Base-by-base conservation (phyloP, 73 alveolate genomes). In the Urostyla sp. region DNA sequence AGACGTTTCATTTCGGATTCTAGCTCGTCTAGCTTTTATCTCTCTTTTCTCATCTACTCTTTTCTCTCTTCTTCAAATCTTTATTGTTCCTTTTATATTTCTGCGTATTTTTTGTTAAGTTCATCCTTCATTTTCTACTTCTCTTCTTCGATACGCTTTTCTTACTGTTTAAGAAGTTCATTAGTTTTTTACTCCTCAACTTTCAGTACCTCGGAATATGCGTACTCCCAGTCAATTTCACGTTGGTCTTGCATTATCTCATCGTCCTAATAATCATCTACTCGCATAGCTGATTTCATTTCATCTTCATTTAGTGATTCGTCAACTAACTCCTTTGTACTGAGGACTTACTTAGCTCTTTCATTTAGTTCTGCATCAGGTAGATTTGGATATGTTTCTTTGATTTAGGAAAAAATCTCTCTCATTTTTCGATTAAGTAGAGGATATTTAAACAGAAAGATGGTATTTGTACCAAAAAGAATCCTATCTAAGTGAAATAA, bases 391-490 rank as follows among this genome's bases (percentile, higher is more conserved):
- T 82, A 75, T 16, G 87, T 75, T 27, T 58, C 34, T 15, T 21
- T 13, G 8, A 69, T 53, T 23, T 69, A 23, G 3, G 5, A 10
- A 6, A 26, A 37, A 31, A 69, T 44, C 24, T 48, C 53, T 37
- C 49, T 49, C 7, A 46, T 1, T 37, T 75, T 61, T 35, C 77
- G 43, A 15, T 38, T 56, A 69, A 74, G 57, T 0, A 75, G 88
- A 27, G 91, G 92, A 44, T 82, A 51, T 36, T 72, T 87, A 50
- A 73, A 72, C 21, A 89, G 84, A 31, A 82, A 59, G 30, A 82
- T 63, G 16, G 88, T 48, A 49, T 89, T 89, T 30, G 91, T 56
- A 38, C 91, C 95, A 32, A 82, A 83, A 24, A 84, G 49, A n/a
- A 88, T 83, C 34, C 95, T 54, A 54, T 88, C 95, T 53, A 66